A percentile compares a stretch with the other conserved stretches of the same genome.
Conservation (phyloP, 176 grass and related monocot genomes). For the Pontederia crassipes region DNA sequence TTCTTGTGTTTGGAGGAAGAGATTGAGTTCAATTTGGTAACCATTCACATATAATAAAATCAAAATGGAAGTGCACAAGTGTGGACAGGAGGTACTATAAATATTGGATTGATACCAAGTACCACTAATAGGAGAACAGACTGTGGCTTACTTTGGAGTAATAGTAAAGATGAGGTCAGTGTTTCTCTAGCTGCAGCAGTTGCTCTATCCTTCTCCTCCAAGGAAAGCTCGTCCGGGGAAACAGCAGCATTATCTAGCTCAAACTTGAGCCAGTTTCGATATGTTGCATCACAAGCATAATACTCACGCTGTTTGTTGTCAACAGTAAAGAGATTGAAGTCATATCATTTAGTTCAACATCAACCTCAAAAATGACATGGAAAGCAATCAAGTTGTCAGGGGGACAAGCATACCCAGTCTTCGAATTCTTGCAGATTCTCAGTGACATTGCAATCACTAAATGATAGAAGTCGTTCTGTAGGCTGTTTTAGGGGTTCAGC, state of each 20-base stretch:
- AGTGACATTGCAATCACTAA: constrained; percentile 51
- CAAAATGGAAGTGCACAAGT: no score
- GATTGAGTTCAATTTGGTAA: no score
- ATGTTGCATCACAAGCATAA: constrained; percentile 93
- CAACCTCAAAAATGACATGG: constrained; percentile 9
- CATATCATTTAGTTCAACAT: constrained; percentile 1
- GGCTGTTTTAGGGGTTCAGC: constrained; percentile 86
- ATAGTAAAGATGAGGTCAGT: constrained; percentile 52
- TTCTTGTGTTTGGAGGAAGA: no score
- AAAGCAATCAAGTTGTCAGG: background rate
- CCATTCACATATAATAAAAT: no score
- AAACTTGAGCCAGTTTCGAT: constrained; percentile 84
- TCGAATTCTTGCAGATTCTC: constrained; percentile 84
- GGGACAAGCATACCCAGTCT: constrained; percentile 69
- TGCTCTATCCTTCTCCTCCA: constrained; percentile 69
- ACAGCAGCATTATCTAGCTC: constrained; percentile 66
- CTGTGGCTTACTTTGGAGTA: constrained; percentile 57
- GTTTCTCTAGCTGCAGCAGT: constrained; percentile 69
- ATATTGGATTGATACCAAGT: no score
- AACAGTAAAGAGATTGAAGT: constrained; percentile 18
- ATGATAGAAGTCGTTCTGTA: constrained; percentile 57
- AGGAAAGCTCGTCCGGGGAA: constrained; percentile 72
- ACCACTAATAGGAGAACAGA: background rate
- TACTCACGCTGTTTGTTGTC: constrained; percentile 64
- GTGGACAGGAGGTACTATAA: no score